A percentile compares a stretch with the other conserved stretches of the same genome.
These are phyloP conservation scores for Jamesozyma piceae DNA, from an alignment of 805 yeast species.

Conservation along the genomic window DNA sequence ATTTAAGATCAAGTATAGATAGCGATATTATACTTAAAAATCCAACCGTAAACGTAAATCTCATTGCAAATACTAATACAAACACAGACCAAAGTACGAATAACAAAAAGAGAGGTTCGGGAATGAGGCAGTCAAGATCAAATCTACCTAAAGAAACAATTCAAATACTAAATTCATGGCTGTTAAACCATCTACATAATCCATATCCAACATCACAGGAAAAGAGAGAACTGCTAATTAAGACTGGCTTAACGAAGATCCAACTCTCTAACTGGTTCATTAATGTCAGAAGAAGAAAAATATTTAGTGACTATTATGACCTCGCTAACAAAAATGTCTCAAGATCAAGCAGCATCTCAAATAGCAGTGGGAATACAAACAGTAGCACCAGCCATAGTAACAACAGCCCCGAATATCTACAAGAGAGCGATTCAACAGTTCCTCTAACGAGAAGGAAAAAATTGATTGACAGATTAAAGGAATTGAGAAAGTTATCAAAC, in stretches of 20 bases:
- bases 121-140: conserved; percentile 35
- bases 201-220: conserved; percentile 82
- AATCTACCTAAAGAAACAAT: conserved; percentile 76
- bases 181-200: conserved; percentile 60
- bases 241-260: conserved; percentile 71
- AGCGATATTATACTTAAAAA: neutral
- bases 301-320: conserved; percentile 32
- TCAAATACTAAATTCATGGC: conserved; percentile 62
- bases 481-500: conserved; percentile 20
- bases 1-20: too few species aligned
- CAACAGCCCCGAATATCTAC: neutral
- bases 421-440: conserved; percentile 8
- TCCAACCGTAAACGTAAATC: neutral
- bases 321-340: conserved; percentile 4
- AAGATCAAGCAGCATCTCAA: neutral
- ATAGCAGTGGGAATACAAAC: neutral
- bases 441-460: conserved; percentile 21
- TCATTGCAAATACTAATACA: neutral
- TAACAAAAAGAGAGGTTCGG: neutral
- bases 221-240: conserved; percentile 56
- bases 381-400: neutral
- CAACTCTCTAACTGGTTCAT: conserved; percentile 84
- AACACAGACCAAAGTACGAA: neutral
- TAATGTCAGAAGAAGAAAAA: conserved; percentile 71
- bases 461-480: conserved; percentile 28